These are phyloP conservation scores for Friedmanniomyces simplex DNA, from an alignment of 495 filamentous ascomycete species.

Conservation along the genomic window DNA sequence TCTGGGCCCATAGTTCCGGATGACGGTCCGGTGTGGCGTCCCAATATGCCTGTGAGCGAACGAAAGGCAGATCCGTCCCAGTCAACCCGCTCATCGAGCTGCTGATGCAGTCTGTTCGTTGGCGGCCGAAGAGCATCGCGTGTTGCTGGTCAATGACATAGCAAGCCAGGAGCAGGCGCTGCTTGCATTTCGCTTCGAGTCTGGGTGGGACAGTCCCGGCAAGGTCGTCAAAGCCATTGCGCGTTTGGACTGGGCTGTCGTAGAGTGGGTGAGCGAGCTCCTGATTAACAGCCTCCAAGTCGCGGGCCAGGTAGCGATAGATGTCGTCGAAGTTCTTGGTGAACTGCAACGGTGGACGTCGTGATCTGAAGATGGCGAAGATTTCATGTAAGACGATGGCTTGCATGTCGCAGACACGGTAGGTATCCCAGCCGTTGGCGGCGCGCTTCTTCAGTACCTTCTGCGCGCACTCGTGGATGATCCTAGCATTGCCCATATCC, in stretches of 20 bases:
- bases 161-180: constrained; percentile 26
- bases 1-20: constrained; percentile 9
- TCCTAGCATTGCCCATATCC: constrained; percentile 29
- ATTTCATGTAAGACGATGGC: constrained; percentile 27
- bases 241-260: neutral
- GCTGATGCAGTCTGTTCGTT: neutral
- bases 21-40: constrained; percentile 12
- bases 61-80: constrained; percentile 25
- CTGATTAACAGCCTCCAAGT: constrained; percentile 13
- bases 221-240: neutral
- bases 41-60: constrained; percentile 19
- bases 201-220: neutral
- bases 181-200: constrained; percentile 8
- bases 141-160: constrained; percentile 30
- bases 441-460: constrained; percentile 31
- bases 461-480: constrained; percentile 31
- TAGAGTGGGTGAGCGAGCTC: neutral
- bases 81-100: neutral
- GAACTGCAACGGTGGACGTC: constrained; percentile 24
- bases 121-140: constrained; percentile 24
- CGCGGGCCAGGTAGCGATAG: constrained; percentile 22
- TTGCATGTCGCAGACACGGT: constrained; percentile 28
- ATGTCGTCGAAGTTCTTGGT: constrained; percentile 25
- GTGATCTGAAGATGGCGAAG: constrained; percentile 27
- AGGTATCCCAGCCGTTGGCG: constrained; percentile 17